Percentiles rank a stretch among this genome's conserved stretches.
Evolutionary conservation across 1,139 yeast species (phyloP).

Genomic region (Suhomyces taliae): DNA sequence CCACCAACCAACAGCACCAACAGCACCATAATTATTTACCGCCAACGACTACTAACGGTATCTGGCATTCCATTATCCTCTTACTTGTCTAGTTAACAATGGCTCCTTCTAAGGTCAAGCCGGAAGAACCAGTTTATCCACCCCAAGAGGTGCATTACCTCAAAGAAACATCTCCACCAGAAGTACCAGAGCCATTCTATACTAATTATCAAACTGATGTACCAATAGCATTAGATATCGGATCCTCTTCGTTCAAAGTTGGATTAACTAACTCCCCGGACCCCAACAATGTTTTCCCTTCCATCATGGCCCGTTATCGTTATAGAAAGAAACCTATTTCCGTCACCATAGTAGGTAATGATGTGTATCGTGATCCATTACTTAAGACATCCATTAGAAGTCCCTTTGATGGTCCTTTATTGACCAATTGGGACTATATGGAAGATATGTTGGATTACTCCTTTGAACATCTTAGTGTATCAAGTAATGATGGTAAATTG

Average conservation of each 20-base stretch:
- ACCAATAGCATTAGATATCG: slow-evolving; percentile 85
- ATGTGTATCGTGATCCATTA: slow-evolving; percentile 68
- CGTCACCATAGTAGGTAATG: slow-evolving; percentile 80
- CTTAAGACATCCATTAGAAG: slow-evolving; percentile 68
- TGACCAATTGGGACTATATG: slow-evolving; percentile 90
- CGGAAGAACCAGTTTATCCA: slow-evolving; percentile 32
- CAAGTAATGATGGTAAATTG: slow-evolving; percentile 50
- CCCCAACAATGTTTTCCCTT: slow-evolving; percentile 72
- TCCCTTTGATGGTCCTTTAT: slow-evolving; percentile 84
- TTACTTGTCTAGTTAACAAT: neutral
- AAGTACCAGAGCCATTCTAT: slow-evolving; percentile 51
- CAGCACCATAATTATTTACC: neutral
- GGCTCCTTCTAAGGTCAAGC: slow-evolving; percentile 20
- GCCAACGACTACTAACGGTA: neutral
- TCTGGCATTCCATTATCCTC: neutral
- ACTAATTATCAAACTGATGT: slow-evolving; percentile 50
- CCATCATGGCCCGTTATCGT: slow-evolving; percentile 69
- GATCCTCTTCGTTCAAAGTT: slow-evolving; percentile 66
- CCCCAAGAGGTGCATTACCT: slow-evolving; percentile 54
- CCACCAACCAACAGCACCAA: neutral
- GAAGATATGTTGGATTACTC: slow-evolving; percentile 84
- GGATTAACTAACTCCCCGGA: slow-evolving; percentile 57
- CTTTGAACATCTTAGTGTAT: slow-evolving; percentile 74
- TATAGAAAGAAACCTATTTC: slow-evolving; percentile 70
- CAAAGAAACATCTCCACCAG: slow-evolving; percentile 44